Percentiles rank a stretch among this genome's conserved stretches.
phyloP scores from a whole-genome alignment of 805 yeast genomes.

The Candida ipomoeae region DNA sequence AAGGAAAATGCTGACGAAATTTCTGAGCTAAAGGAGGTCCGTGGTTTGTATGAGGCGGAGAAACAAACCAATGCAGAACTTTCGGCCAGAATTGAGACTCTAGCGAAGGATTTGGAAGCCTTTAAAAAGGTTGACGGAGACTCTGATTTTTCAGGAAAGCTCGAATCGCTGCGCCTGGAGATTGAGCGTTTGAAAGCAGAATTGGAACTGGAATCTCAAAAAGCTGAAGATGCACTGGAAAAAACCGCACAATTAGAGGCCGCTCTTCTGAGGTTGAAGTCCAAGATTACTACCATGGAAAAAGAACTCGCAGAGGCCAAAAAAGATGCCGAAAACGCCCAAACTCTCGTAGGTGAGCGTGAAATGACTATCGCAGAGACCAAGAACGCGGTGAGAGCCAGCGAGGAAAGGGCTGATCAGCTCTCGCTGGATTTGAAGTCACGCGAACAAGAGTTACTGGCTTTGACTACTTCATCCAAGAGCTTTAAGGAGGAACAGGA shows the following conservation, averaged over 20 bases:
- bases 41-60: constrained; percentile 2
- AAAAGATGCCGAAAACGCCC: neutral
- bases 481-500: neutral
- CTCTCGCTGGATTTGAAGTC: neutral
- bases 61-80: constrained; percentile 5
- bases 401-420: neutral
- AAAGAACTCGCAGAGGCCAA: neutral
- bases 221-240: neutral
- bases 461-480: neutral
- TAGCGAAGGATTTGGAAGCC: neutral
- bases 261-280: neutral
- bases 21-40: neutral
- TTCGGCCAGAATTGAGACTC: neutral
- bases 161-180: neutral
- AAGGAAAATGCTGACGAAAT: neutral
- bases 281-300: neutral
- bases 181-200: neutral
- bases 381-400: neutral
- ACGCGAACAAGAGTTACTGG: neutral
- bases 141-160: neutral
- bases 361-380: neutral
- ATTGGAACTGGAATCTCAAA: neutral
- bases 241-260: neutral
- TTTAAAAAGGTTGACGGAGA: neutral
- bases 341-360: constrained; percentile 2